Base-by-base conservation (phyloP, 768 basidiomycete species). In the Kwoniella heveanensis region DNA sequence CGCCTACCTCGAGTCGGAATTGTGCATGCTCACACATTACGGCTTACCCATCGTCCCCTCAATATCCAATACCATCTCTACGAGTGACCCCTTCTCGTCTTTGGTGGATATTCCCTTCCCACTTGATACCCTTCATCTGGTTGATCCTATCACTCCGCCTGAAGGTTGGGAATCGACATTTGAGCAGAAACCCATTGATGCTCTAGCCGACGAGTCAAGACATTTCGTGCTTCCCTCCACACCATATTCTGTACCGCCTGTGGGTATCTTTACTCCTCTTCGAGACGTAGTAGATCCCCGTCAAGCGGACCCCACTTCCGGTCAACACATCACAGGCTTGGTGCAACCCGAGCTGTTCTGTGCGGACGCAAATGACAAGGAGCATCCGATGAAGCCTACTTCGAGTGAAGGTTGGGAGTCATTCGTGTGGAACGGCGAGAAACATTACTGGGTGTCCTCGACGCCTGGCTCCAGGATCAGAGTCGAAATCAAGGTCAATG, bases 361-460 rank as follows among this genome's bases (percentile, higher is more conserved):
- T 50, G 77, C 77, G 15, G 77, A 79, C 54, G 77, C 77, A 24
- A 79, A 79, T 47, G 76, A 79, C 51, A 56, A 62, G 9, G 54
- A 64, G 13, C 55, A 77, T 59, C 77, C 77, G 5, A 72, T 79
- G 73, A 62, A 59, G 44, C 77, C 77, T 32, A 66, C 60, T 7
- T 57, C 25, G 7, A 36, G 57, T 8, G 68, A 74, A 8, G 77
- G 77, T 25, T 79, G 77, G 77, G 60, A 67, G 30, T 51, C 59
- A 26, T 76, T 70, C 46, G 76, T 73, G 0, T 79, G 76, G 77
- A 76, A 74, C 54, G 72, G 70, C 2, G 77, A 79, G 54, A 79
- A 79, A 54, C 76, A 77, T 67, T 79, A 68, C 57, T 79, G 77
- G 77, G 68, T 74, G 15, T 69, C 64, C 27, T 53, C 64, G 39